A percentile compares a stretch with the other conserved stretches of the same genome.
Evolutionary conservation across 805 yeast species (phyloP).

Genomic region (Ogataea populi-albae): DNA sequence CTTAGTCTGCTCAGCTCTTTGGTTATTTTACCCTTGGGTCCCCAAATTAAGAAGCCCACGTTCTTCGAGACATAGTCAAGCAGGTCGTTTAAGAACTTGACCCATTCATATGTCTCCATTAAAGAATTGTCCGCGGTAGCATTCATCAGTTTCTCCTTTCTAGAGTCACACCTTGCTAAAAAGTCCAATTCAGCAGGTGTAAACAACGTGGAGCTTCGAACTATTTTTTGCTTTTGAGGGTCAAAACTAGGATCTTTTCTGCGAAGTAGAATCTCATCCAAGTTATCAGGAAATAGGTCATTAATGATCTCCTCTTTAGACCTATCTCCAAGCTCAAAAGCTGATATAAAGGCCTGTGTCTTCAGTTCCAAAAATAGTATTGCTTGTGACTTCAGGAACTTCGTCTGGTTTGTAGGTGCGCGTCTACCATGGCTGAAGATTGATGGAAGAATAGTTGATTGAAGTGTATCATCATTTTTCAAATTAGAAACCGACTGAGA

Average conservation of each 20-base stretch:
- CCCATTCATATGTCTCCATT: conserved; percentile 80
- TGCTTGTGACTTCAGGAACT: conserved; percentile 75
- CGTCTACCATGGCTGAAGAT: conserved; percentile 11
- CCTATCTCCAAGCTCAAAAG: conserved; percentile 63
- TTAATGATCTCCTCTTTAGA: conserved; percentile 65
- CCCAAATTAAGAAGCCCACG: conserved; percentile 71
- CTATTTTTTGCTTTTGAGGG: conserved; percentile 21
- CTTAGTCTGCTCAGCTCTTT: conserved; percentile 21
- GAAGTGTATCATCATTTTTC: conserved; percentile 18
- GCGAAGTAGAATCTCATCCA: conserved; percentile 47
- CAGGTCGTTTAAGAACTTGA: conserved; percentile 72
- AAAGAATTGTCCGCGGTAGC: conserved; percentile 49
- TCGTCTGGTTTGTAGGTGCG: conserved; percentile 27
- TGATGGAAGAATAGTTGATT: conserved; percentile 14
- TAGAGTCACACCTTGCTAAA: conserved; percentile 63
- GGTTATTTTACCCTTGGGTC: conserved; percentile 39
- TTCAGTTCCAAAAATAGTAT: conserved; percentile 79
- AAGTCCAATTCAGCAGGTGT: conserved; percentile 82
- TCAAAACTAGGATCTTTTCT: conserved; percentile 36
- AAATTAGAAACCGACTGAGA: conserved; percentile 33
- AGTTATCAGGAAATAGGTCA: conserved; percentile 67
- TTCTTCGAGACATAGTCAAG: conserved; percentile 75
- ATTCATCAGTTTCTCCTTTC: conserved; percentile 60
- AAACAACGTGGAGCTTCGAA: conserved; percentile 36
- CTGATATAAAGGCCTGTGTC: conserved; percentile 93